Evolutionary conservation across 1,284 basidiomycete genomes (phyloP).

Genomic region (Cerrena zonata): DNA sequence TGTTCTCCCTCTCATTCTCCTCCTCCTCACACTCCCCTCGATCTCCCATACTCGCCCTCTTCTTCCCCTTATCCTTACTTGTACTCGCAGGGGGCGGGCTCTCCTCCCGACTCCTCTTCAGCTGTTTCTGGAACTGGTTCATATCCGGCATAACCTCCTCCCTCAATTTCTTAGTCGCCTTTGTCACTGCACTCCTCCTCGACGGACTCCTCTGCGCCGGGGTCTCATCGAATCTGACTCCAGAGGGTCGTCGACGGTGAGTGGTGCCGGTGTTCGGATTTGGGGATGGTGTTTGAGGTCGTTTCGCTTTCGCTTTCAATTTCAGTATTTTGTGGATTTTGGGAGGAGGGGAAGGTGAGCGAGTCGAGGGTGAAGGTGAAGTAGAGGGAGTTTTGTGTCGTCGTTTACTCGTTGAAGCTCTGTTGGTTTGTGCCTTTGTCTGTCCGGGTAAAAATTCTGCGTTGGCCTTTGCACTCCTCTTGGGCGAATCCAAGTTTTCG

Average conservation of each 20-base stretch:
- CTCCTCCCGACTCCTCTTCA: slow-evolving; percentile 34
- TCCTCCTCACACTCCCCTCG: slow-evolving; percentile 20
- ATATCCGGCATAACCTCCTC: slow-evolving; percentile 75
- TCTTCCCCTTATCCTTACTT: slow-evolving; percentile 25
- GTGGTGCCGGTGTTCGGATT: slow-evolving; percentile 17
- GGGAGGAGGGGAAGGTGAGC: slow-evolving; percentile 9
- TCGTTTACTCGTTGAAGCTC: slow-evolving; percentile 4
- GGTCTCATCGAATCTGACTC: slow-evolving; percentile 7
- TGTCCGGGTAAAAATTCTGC: not conserved
- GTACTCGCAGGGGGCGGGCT: not conserved
- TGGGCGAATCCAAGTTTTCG: too few species aligned
- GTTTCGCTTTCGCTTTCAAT: not conserved
- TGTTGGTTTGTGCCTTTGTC: not conserved
- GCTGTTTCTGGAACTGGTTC: slow-evolving; percentile 60
- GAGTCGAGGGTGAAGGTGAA: not conserved
- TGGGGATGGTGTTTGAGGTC: slow-evolving; percentile 1
- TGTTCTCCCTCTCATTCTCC: slow-evolving; percentile 19
- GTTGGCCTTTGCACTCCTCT: not conserved
- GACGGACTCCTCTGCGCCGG: slow-evolving; percentile 23
- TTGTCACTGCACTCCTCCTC: slow-evolving; percentile 58
- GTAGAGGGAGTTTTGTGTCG: not conserved
- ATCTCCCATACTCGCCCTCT: slow-evolving; percentile 18
- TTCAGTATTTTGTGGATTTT: not conserved
- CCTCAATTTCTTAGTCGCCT: slow-evolving; percentile 55
- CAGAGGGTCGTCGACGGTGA: too few species aligned